Base-by-base conservation (phyloP, 805 yeast species). In the Teunomyces funiuensis region DNA sequence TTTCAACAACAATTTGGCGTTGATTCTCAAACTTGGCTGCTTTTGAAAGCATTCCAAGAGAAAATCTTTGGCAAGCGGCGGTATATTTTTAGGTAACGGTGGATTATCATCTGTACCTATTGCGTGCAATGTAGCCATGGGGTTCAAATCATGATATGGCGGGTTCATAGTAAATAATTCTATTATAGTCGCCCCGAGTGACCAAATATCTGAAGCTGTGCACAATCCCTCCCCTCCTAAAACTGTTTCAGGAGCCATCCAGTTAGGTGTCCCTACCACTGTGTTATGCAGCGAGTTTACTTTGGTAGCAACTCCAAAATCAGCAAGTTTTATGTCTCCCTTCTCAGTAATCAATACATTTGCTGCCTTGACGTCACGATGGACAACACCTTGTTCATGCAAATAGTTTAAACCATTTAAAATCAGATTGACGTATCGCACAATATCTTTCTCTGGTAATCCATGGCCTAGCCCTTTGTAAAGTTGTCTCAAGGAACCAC, bases 191-290 rank as follows among this genome's bases (percentile, higher is more conserved):
- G 97, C 95, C 2, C 98, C 99, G 19, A 93, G 63, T 6, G 96
- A 86, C 98, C 93, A 86, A 20, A 86, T 79, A 65, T 93, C 99
- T 2, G 96, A 87, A 2, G 95, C 85, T 0, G 91, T 80, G 7
- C 95, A 83, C 1, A 91, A 85, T 2, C 95, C 95, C 54, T 84
- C 86, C 52, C 75, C 75, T 1, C 88, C 82, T 30, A 83, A 71
- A 3, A 93, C 85, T 2, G 95, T 82, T 57, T 93, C 99, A 0
- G 99, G 99, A 0, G 99, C 97, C 97, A 93, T 90, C 98, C 98
- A 93, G 58, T 91, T 86, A 0, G 97, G 95, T 0, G 98, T 88
- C 1, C 99, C 99, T 11, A 75, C 78, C 6, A 79, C 80, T 2
- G 74, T 71, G 37, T 55, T 55, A 47, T 65, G 75, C 52, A 50